Percentiles rank a stretch among this genome's conserved stretches.
phyloP scores from a whole-genome alignment of 2,329 filamentous ascomycete species.

The Arthrobotrys pseudoclavata region DNA sequence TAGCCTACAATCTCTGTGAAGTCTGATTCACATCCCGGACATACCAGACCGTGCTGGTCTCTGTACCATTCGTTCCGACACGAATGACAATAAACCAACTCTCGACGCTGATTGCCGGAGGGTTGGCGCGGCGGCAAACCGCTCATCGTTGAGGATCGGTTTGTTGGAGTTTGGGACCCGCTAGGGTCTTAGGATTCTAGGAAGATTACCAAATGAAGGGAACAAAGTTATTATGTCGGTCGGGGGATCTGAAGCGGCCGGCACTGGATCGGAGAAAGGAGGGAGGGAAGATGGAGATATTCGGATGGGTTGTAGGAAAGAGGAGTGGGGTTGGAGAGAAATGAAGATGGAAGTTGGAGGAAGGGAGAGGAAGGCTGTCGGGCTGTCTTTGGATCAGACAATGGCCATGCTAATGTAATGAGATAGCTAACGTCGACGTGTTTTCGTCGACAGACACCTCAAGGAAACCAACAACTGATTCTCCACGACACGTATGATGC shows the following conservation, averaged over 20 bases:
- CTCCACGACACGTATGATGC: too few species aligned
- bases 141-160: conserved; percentile 38
- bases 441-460: conserved; percentile 2
- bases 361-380: conserved; percentile 5
- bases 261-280: not conserved
- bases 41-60: conserved; percentile 77
- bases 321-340: not conserved
- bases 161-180: conserved; percentile 9
- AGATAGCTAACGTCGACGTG: not conserved
- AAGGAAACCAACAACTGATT: not conserved
- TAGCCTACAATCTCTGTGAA: conserved; percentile 85
- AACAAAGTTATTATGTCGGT: not conserved
- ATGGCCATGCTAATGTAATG: not conserved
- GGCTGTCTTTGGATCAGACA: too few species aligned
- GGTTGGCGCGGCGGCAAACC: conserved; percentile 38
- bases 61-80: conserved; percentile 86
- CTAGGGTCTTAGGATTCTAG: conserved; percentile 18
- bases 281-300: not conserved
- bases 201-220: conserved; percentile 10
- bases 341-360: not conserved
- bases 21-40: conserved; percentile 82
- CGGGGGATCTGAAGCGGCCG: conserved; percentile 6
- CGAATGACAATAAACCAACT: conserved; percentile 87
- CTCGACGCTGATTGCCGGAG: conserved; percentile 67
- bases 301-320: not conserved